These are phyloP conservation scores for Phytophthora boehmeriae DNA, from an alignment of 352 stramenopile species.

Conservation along the genomic window DNA sequence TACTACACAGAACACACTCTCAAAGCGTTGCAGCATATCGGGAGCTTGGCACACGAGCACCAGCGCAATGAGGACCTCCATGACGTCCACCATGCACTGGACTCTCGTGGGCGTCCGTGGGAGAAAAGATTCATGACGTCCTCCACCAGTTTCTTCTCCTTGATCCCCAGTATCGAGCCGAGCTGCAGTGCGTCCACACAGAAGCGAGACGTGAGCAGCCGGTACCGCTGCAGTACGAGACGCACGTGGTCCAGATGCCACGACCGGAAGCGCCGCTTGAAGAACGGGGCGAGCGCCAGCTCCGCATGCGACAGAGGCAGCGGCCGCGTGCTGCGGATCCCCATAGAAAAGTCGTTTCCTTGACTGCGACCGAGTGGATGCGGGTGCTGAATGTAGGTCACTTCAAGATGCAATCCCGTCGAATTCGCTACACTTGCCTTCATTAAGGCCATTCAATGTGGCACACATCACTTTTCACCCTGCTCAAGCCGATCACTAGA, in stretches of 20 bases:
- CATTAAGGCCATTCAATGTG: too few species aligned
- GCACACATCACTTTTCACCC: too few species aligned
- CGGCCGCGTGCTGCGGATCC: constrained; percentile 63
- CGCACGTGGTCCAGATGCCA: constrained; percentile 65
- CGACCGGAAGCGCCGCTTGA: constrained; percentile 55
- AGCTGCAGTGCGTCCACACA: constrained; percentile 71
- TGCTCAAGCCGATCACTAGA: too few species aligned
- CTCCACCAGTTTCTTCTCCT: constrained; percentile 51
- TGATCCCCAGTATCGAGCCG: constrained; percentile 50
- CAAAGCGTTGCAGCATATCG: constrained; percentile 60
- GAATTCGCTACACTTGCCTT: too few species aligned
- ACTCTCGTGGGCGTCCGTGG: constrained; percentile 59
- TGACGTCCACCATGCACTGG: constrained; percentile 73
- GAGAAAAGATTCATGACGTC: constrained; percentile 59
- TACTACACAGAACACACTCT: constrained; percentile 38
- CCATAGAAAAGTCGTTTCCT: constrained; percentile 37
- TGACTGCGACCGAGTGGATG: constrained; percentile 4
- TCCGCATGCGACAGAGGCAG: constrained; percentile 46
- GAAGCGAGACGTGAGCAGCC: constrained; percentile 53
- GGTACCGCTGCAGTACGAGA: constrained; percentile 59
- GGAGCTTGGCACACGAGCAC: constrained; percentile 68
- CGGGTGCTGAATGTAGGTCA: constrained; percentile 26
- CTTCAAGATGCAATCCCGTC: constrained; percentile 24
- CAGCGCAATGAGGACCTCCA: constrained; percentile 69
- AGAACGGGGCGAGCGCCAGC: constrained; percentile 52